Conservation (phyloP, 1,284 basidiomycete species). For the Coniferiporia sulphurascens region DNA sequence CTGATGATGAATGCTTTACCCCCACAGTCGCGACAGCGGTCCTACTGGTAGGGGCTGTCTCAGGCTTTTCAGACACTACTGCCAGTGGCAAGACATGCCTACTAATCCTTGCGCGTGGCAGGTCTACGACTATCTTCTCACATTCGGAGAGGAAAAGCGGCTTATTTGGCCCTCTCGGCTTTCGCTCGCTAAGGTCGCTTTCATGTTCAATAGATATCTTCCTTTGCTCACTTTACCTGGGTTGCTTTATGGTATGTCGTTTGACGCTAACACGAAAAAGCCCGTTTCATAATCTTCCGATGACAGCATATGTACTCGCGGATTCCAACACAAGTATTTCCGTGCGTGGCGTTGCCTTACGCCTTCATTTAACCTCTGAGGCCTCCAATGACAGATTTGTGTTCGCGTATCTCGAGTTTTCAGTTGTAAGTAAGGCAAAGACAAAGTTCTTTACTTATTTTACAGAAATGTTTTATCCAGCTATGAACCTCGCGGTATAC, state of each 20-base stretch:
- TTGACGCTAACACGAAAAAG: neutral
- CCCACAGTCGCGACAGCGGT: neutral
- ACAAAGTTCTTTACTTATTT: neutral
- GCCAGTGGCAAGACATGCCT: neutral
- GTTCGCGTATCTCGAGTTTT: neutral
- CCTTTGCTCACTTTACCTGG: neutral
- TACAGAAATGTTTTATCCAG: neutral
- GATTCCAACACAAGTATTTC: neutral
- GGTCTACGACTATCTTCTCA: constrained; percentile 10
- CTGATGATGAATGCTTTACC: too few relatives aligned
- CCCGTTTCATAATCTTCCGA: neutral
- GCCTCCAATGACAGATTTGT: neutral
- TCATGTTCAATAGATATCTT: constrained; percentile 15
- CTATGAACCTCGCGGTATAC: neutral
- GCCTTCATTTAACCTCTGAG: neutral
- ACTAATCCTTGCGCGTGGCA: neutral
- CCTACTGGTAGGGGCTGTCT: neutral
- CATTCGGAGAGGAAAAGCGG: constrained; percentile 1
- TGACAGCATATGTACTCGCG: neutral
- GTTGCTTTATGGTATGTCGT: neutral
- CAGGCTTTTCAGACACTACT: neutral
- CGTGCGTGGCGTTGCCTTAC: neutral
- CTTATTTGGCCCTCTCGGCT: constrained; percentile 9
- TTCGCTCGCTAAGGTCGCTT: constrained; percentile 1
- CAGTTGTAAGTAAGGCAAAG: neutral